Evolutionary conservation across 139 green algal species (phyloP), one percentile per base, ranked within the genome.

Genomic region (Choricystis sp.): DNA sequence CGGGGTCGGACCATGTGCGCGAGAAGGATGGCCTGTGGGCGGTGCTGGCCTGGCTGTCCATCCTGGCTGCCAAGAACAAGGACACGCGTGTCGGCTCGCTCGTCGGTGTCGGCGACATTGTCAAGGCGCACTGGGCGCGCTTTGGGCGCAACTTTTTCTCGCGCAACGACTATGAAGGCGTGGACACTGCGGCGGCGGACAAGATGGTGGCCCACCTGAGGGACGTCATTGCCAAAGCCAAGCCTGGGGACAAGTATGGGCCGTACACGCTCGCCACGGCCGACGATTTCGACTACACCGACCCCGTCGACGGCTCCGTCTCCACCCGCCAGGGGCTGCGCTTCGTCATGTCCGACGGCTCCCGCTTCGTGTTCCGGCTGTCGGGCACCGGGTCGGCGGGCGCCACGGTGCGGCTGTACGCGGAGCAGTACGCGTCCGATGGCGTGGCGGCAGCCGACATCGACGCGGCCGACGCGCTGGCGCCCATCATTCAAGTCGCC

Each of bases 11-110:
- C 81, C 93, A 99, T 81, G 84, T 86, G 27, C 62, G 93, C 23
- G 93, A 99, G 75, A 99, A 99, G 88, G 91, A 97, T 69, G 92
- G 92, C 27, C 82, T 97, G 63, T 98, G 92, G 85, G 93, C 93
- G 1, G 91, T 99, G 66, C 83, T 99, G 29, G 85, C 84, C 26
- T 94, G 86, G 86, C 75, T 94, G 60, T 83, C 78, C 49, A 93
- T 99, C 78, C 83, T 99, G 49, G 93, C 93, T 1, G 59, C 84
- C 64, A 82, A 83, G 59, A 99, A 99, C 86, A 85, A 90, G 75
- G 87, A 82, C 56, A 77, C 83, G 57, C 73, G 79, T 0, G 81
- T 79, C 57, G 87, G 87, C 28, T 80, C 63, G 28, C 77, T 97
- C 25, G 81, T 98, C 2, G 79, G 76, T 2, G 84, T 99, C 27